Evolutionary conservation across 1,139 yeast species (phyloP).

Genomic region (Nakaseomyces glabratus): DNA sequence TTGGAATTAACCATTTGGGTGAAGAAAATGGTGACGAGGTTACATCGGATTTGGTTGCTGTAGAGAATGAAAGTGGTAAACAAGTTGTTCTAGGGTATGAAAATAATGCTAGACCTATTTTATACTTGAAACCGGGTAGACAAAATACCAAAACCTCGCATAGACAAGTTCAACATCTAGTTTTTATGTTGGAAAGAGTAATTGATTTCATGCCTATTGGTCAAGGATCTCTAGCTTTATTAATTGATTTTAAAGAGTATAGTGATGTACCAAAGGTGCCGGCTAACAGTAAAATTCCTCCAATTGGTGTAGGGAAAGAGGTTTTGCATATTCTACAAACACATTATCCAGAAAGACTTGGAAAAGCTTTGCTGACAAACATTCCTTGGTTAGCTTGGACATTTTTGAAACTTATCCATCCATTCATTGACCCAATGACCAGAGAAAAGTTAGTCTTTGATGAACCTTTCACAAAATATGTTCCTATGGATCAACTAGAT

Average conservation of each 20-base stretch:
- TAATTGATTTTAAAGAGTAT: constrained; percentile 79
- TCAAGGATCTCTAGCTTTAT: constrained; percentile 80
- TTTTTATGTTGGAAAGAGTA: constrained; percentile 80
- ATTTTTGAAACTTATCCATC: constrained; percentile 79
- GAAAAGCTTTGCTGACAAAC: constrained; percentile 81
- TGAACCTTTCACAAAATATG: constrained; percentile 76
- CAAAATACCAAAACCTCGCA: constrained; percentile 85
- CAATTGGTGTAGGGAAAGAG: constrained; percentile 67
- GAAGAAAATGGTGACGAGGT: constrained; percentile 41
- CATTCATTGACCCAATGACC: constrained; percentile 91
- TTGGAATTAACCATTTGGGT: constrained; percentile 57
- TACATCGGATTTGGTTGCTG: constrained; percentile 53
- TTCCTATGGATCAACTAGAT: constrained; percentile 74
- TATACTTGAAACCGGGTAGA: constrained; percentile 82
- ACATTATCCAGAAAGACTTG: constrained; percentile 92
- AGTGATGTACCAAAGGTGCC: constrained; percentile 44
- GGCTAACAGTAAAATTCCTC: constrained; percentile 61
- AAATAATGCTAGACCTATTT: constrained; percentile 78
- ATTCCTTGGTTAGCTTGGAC: constrained; percentile 92
- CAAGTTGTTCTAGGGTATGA: constrained; percentile 84
- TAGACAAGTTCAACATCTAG: constrained; percentile 86
- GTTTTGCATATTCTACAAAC: constrained; percentile 73
- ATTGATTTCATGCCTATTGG: constrained; percentile 94
- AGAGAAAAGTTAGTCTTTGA: constrained; percentile 86
- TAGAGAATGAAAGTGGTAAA: constrained; percentile 81